Base-by-base conservation (phyloP, 768 basidiomycete species). In the Rhodotorula toruloides region DNA sequence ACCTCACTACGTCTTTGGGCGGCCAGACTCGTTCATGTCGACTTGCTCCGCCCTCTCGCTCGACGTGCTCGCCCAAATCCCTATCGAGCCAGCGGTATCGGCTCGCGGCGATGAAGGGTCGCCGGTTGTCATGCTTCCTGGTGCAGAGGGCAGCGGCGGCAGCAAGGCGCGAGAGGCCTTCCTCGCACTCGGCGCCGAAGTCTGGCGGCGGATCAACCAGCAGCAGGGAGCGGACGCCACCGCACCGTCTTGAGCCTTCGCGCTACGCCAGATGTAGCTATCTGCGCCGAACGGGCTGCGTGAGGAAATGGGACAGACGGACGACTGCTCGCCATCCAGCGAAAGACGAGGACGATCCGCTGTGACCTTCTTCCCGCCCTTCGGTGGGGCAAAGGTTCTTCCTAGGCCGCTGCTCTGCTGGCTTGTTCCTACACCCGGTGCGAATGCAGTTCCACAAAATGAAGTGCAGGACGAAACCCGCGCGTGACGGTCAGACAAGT, bases 61-160 rank as follows among this genome's bases (percentile, higher is more conserved):
- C 16, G 79, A 83, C 22, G 78, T 93, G 4, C 82, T 96, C 25
- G 90, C 86, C 0, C 87, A 90, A 74, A 79, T 97, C 21, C 91
- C 91, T 0, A 81, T 97, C 27, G 86, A 89, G 11, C 81, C 85
- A 3, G 84, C 82, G 0, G 86, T 94, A 22, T 91, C 90, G 73
- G 76, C 76, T 14, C 83, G 84, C 13, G 86, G 89, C 4, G 92
- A 94, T 73, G 77, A 72, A 0, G 90, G 92, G 4, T 48, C 74
- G 54, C 79, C 79, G 0, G 70, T 79, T 47, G 76, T 78, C 32
- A 64, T 69, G 68, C 58, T 61, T 10, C 42, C 25, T 8, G n/a
- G 37, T 12, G 14, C 10, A 7, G 17, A 32, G 27, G 58, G n/a
- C 4, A 19, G 21, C 1, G 40, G 27, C 31, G 31, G 14, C 4